phyloP scores from a whole-genome alignment of 805 yeast species.

The Zygotorulaspora sp. region DNA sequence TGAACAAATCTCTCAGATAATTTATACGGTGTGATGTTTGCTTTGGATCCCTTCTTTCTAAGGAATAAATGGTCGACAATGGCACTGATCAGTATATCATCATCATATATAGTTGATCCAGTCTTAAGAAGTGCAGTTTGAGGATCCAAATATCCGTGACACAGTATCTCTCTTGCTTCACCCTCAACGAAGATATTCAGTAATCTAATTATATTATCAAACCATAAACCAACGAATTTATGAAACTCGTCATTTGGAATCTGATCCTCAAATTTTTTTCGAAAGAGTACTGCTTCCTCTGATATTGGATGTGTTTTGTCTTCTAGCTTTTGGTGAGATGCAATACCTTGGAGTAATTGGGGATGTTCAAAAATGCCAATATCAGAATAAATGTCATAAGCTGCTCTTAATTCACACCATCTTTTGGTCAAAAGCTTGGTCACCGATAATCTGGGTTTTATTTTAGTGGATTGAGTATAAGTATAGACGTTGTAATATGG shows the following conservation, averaged over 20 bases:
- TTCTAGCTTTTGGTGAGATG: conserved; percentile 48
- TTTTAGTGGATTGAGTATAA: neutral
- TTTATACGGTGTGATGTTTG: conserved; percentile 1
- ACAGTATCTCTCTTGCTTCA: conserved; percentile 57
- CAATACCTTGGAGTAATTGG: conserved; percentile 46
- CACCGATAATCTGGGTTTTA: conserved; percentile 37
- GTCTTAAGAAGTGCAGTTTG: conserved; percentile 12
- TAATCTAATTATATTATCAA: conserved; percentile 42
- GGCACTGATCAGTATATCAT: conserved; percentile 54
- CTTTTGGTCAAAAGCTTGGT: conserved; percentile 52
- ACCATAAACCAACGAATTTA: conserved; percentile 36
- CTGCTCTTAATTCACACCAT: conserved; percentile 66
- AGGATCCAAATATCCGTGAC: conserved; percentile 48
- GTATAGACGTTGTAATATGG: conserved; percentile 18
- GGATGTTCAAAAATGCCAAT: conserved; percentile 35
- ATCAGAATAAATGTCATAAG: conserved; percentile 49
- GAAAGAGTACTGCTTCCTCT: conserved; percentile 13
- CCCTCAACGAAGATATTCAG: conserved; percentile 42
- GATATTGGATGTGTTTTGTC: conserved; percentile 40
- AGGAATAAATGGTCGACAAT: conserved; percentile 50
- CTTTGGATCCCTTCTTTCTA: conserved; percentile 1
- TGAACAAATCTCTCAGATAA: conserved; percentile 5
- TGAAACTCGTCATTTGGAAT: conserved; percentile 25
- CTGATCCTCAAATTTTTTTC: conserved; percentile 18
- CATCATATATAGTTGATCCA: conserved; percentile 13